Base-by-base conservation (phyloP, 345 rosid species). In the Pelargonium nanum region DNA sequence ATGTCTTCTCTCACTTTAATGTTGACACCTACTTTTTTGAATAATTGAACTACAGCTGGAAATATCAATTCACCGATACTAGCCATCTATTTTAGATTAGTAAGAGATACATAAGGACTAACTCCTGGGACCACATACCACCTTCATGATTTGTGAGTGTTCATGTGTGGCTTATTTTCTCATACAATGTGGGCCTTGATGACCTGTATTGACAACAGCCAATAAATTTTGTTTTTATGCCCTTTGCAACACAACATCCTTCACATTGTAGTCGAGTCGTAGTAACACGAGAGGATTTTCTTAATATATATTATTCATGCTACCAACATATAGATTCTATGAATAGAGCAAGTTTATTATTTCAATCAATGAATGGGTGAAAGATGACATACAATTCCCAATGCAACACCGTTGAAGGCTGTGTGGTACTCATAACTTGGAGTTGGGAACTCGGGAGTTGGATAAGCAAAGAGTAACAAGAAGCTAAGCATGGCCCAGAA, bases 351-450 rank as follows among this genome's bases (percentile, higher is more conserved):
- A 2, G 48, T 40, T 40, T 40, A 40, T 40, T 40, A 40, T 40
- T 40, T 17, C 48, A 40, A 10, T 9, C 63, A 17, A 34, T 22
- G 17, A 34, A 25, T 40, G 19, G 23, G 30, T 22, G 24, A 65
- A 52, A 13, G 34, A 63, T 59, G 55, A 62, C 97, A 85, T 86
- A 93, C 99, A 52, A 93, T 89, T 72, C 99, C 99, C 54, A 89
- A 70, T 0, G 96, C 80, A 68, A 89, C 97, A 6, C 99, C 99
- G n/a, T 68, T 56, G 74, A 93, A 93, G 63, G 99, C 97, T 1
- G 97, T 73, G 74, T 93, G 99, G 64, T 48, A 93, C 80, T 93
- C 97, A 62, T 80, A 93, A 74, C 99, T 93, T 67, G 99, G 99
- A 59, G 97, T 89, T 60, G 97, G 91, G 58, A 77, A 23, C 78